Evolutionary conservation across 345 rosid genomes (phyloP).

Genomic region (Luvunga scandens): DNA sequence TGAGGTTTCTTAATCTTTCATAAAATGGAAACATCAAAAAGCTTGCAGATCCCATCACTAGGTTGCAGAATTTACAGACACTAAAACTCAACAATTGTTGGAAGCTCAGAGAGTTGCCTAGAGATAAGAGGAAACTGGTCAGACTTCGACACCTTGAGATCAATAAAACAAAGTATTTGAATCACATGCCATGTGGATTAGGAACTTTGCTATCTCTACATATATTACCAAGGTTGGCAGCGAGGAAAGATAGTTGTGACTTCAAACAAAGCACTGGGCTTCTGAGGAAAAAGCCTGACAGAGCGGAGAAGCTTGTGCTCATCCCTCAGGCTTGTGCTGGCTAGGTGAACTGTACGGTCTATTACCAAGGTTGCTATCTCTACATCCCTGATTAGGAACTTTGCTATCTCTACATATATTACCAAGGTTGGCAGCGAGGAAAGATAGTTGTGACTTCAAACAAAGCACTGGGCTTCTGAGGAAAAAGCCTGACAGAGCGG

Average conservation of each 20-base stretch:
- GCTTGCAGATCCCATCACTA: slow-evolving; percentile 14
- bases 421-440: slow-evolving; percentile 6
- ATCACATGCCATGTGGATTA: background rate
- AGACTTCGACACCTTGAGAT: slow-evolving; percentile 13
- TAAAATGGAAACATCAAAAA: background rate
- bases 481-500: background rate
- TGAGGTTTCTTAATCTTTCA: slow-evolving; percentile 20
- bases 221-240: slow-evolving; percentile 11
- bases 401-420: slow-evolving; percentile 10
- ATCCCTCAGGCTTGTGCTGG: background rate
- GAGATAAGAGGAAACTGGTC: background rate
- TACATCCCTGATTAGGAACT: too few relatives aligned
- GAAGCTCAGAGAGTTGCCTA: slow-evolving; percentile 17
- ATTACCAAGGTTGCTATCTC: too few relatives aligned
- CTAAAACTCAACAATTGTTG: background rate
- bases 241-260: background rate
- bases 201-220: slow-evolving; percentile 13
- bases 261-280: background rate
- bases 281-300: background rate
- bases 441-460: background rate
- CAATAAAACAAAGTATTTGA: background rate
- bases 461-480: background rate
- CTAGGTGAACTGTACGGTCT: background rate
- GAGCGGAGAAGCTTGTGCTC: background rate
- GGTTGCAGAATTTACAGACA: slow-evolving; percentile 1